These are phyloP conservation scores for Solanum verrucosum DNA, from an alignment of 257 asterid species.

Conservation along the genomic window DNA sequence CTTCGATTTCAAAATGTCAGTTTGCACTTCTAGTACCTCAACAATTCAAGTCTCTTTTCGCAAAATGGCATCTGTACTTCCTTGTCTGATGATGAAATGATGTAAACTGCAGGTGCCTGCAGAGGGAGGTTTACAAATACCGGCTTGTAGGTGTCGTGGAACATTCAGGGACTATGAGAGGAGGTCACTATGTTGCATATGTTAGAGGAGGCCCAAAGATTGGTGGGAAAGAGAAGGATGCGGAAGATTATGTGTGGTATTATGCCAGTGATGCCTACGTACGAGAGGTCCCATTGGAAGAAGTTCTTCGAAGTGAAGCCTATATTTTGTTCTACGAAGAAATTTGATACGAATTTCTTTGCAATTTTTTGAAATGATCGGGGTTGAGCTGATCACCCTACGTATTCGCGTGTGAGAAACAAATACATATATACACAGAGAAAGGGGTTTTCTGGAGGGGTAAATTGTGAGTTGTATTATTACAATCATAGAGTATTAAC, in stretches of 20 bases:
- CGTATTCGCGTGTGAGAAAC: not conserved
- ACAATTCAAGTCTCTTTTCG: not conserved
- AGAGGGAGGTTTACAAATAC: constrained; percentile 24
- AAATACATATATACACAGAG: not conserved
- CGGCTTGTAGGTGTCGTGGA: constrained; percentile 75
- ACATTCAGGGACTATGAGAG: constrained; percentile 80
- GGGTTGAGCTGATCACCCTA: constrained; percentile 2
- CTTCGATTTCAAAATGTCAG: not conserved
- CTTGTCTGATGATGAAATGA: not conserved
- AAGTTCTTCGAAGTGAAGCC: constrained; percentile 66
- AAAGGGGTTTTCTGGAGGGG: not conserved
- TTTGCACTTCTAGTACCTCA: not conserved
- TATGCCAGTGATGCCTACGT: constrained; percentile 69
- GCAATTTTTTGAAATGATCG: constrained; percentile 11
- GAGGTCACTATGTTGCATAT: constrained; percentile 81
- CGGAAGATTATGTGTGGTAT: constrained; percentile 47
- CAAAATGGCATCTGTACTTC: not conserved
- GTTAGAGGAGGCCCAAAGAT: constrained; percentile 44
- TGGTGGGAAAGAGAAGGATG: not conserved
- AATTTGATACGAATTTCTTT: constrained; percentile 25
- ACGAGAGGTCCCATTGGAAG: constrained; percentile 48
- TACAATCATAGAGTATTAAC: constrained; percentile 14
- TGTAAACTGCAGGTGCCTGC: constrained; percentile 30
- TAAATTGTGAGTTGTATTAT: constrained; percentile 10
- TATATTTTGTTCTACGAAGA: constrained; percentile 76